A percentile compares a stretch with the other conserved stretches of the same genome.
Conservation (phyloP, 169 alveolate species). For the Cryptosporidium parvum region DNA sequence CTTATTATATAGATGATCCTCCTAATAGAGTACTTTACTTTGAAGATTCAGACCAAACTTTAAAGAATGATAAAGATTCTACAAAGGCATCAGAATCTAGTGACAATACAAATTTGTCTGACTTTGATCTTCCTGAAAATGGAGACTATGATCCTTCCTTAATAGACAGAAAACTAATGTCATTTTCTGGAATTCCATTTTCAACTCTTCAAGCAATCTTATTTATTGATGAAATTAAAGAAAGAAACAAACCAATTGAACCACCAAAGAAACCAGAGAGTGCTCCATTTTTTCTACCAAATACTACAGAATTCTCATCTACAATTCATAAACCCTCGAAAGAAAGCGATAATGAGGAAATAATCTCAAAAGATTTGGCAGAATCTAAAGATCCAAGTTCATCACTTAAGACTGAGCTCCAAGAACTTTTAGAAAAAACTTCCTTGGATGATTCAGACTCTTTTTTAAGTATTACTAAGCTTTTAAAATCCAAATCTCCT, state of each 20-base stretch:
- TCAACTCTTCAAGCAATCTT: slow-evolving; percentile 65
- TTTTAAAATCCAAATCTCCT: slow-evolving; percentile 67
- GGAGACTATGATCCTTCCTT: slow-evolving; percentile 31
- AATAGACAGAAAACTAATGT: slow-evolving; percentile 31
- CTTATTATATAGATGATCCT: slow-evolving; percentile 57
- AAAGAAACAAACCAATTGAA: slow-evolving; percentile 86
- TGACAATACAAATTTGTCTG: background rate
- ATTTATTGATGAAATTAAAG: slow-evolving; percentile 85
- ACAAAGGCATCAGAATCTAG: background rate
- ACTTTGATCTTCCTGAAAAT: slow-evolving; percentile 8
- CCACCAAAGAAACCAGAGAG: slow-evolving; percentile 85
- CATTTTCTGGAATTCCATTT: slow-evolving; percentile 71
- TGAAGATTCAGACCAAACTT: slow-evolving; percentile 18
- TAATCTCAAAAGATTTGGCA: background rate
- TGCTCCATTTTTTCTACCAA: slow-evolving; percentile 88
- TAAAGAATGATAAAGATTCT: background rate
- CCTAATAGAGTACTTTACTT: slow-evolving; percentile 15
- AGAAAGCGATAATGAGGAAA: background rate
- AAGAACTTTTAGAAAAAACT: background rate
- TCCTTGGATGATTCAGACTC: slow-evolving; percentile 1
- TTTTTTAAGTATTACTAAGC: slow-evolving; percentile 10
- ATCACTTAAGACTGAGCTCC: slow-evolving; percentile 48
- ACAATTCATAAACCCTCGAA: background rate
- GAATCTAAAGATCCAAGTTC: background rate
- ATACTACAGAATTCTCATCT: slow-evolving; percentile 40